Base-by-base conservation (phyloP, 2,329 filamentous ascomycete species). In the Colletotrichum caudatum region DNA sequence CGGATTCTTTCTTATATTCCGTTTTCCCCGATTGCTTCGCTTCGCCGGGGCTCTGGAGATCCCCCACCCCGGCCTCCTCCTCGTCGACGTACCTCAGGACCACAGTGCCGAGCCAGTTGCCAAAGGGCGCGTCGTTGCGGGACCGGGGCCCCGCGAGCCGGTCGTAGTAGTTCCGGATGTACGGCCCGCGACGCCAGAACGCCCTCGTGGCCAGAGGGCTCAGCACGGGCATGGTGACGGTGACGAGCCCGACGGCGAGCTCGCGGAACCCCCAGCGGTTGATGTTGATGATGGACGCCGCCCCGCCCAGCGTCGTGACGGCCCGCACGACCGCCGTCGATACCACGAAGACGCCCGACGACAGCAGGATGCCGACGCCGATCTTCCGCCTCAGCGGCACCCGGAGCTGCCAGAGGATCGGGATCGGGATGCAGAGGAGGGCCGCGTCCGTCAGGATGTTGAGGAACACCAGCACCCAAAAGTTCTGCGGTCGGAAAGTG, bases 291-390 rank as follows among this genome's bases (percentile, higher is more conserved):
- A 77, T 69, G 11, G 76, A 76, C 1, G 76, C 75, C 1, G 72
- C 46, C 0, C 74, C 74, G 2, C 57, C 50, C 14, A 78, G 71
- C 0, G 77, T 78, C 5, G 74, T 63, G 2, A 72, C 56, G 0
- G 76, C 77, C 1, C 77, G 74, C 4, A 78, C 66, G 20, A 78
- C 59, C 0, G 77, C 77, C 0, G 77, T 77, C 3, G 74, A 75
- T 23, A 78, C 78, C 44, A 78, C 65, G 61, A 78, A 78, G 5
- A 78, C 23, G 11, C 75, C 77, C 0, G 76, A 78, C 6, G 74
- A 77, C 2, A 78, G 67, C 5, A 78, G 69, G 1, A 78, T 46
- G 1, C 74, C 69, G 8, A 78, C 74, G 16, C 74, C 74, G 1
- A 78, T 54, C 23, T 75, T 75, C 29, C 73, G 71, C 11, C 58